These are phyloP conservation scores for Euptelea pleiosperma DNA, from an alignment of 164 flowering plant genomes.

Conservation along the genomic window DNA sequence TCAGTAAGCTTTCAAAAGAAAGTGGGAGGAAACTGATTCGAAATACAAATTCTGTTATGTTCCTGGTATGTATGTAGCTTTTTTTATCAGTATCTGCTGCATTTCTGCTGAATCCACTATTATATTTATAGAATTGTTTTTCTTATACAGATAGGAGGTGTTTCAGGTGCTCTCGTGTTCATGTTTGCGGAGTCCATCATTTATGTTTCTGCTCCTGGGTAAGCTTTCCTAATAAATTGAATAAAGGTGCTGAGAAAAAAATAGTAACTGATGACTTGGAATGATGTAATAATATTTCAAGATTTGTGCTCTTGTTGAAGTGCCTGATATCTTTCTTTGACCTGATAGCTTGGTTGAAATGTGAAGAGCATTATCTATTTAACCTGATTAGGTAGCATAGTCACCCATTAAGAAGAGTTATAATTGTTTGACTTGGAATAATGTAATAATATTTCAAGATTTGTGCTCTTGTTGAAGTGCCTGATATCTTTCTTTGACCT, in stretches of 20 bases:
- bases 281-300: too few species aligned
- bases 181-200: slow-evolving; percentile 25
- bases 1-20: slow-evolving; percentile 31
- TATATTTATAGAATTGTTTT: slow-evolving; percentile 8
- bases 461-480: too few species aligned
- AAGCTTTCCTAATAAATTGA: slow-evolving; percentile 12
- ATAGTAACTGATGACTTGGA: neutral
- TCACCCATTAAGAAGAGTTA: too few species aligned
- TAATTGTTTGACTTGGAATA: too few species aligned
- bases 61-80: slow-evolving; percentile 15
- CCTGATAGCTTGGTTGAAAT: too few species aligned
- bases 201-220: slow-evolving; percentile 36
- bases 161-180: slow-evolving; percentile 19
- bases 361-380: too few species aligned
- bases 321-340: too few species aligned
- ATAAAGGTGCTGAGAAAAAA: neutral
- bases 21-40: slow-evolving; percentile 22
- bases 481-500: too few species aligned
- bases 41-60: slow-evolving; percentile 17
- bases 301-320: too few species aligned
- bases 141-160: slow-evolving; percentile 26
- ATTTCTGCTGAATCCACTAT: neutral
- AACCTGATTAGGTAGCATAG: too few species aligned
- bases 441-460: too few species aligned
- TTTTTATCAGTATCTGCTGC: neutral